Base-by-base conservation (phyloP, 169 alveolate species). In the Plasmodium yoelii region DNA sequence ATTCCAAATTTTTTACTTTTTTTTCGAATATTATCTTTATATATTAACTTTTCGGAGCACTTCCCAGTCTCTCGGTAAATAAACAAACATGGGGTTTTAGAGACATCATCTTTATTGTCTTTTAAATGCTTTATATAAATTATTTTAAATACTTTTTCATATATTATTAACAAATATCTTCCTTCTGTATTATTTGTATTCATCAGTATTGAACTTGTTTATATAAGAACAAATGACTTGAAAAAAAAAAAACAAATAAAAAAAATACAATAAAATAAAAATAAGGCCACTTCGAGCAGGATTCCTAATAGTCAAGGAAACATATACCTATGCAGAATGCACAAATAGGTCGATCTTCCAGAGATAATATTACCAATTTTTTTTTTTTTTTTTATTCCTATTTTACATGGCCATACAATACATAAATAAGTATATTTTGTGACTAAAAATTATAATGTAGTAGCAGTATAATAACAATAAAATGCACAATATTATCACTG, bases 111-210 rank as follows among this genome's bases (percentile, higher is more conserved):
- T 82, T 82, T 82, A 42, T 68, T 68, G 19, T 68, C 84, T 69
- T 82, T 65, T 69, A 82, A 82, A 82, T 82, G 10, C 84, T 82
- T 82, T 82, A 68, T 82, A 51, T 82, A 82, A 12, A 82, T 69
- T 68, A 82, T 69, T 82, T 82, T 82, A 68, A 82, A 82, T 68
- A 82, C 90, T 64, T 82, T 82, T 69, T 82, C 90, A 60, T 69
- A 82, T n/a, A 82, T 22, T 67, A 82, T 82, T 57, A 82, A 57
- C 61, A 82, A 82, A 60, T 82, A 82, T 12, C 90, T 65, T 9
- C 90, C 90, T 67, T 69, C 90, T 42, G 90, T 82, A 26, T 68
- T 82, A 42, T 82, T 57, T 67, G 82, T 73, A 82, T 82, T 82
- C 90, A 82, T 82, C 73, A 65, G 86, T 44, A 47, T 82, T 82